Evolutionary conservation across 768 basidiomycete species (phyloP).

Genomic region (Phanerodontia chrysosporium): DNA sequence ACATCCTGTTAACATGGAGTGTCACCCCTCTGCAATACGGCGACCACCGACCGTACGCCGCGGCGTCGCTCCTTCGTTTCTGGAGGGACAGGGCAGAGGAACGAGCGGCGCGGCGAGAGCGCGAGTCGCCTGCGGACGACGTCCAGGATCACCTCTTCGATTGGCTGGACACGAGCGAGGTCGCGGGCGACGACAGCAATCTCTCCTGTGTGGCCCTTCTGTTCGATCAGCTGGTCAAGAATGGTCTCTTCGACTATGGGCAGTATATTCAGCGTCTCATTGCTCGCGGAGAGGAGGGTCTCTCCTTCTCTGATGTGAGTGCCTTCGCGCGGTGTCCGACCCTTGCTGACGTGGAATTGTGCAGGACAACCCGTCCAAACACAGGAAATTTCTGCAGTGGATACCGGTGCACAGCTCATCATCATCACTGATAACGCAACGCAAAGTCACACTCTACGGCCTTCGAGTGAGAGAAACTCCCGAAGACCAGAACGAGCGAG

Average conservation of each 20-base stretch:
- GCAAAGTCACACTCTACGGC: constrained; percentile 68
- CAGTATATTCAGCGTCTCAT: constrained; percentile 78
- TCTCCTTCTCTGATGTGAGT: constrained; percentile 49
- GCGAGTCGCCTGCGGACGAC: constrained; percentile 54
- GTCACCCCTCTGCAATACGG: constrained; percentile 80
- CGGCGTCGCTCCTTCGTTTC: constrained; percentile 59
- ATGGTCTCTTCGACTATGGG: constrained; percentile 69
- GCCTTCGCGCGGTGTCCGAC: background rate
- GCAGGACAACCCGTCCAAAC: constrained; percentile 52
- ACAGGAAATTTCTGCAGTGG: constrained; percentile 65
- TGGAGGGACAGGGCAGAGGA: constrained; percentile 61
- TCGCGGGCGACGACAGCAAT: constrained; percentile 52
- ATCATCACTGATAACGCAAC: constrained; percentile 59
- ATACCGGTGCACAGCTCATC: constrained; percentile 65
- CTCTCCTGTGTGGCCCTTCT: constrained; percentile 59
- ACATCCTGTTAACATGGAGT: constrained; percentile 75
- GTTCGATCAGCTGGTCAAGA: constrained; percentile 67
- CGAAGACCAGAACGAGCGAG: constrained; percentile 65
- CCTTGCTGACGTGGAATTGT: background rate
- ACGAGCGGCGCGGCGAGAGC: constrained; percentile 58
- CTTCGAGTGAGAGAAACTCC: constrained; percentile 63
- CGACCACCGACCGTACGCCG: constrained; percentile 74
- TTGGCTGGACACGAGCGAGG: constrained; percentile 70
- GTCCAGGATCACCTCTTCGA: constrained; percentile 77
- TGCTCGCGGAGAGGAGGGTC: constrained; percentile 66